Evolutionary conservation across 164 flowering plant species (phyloP), one percentile per base, ranked within the genome.

Genomic region (Piper betle): DNA sequence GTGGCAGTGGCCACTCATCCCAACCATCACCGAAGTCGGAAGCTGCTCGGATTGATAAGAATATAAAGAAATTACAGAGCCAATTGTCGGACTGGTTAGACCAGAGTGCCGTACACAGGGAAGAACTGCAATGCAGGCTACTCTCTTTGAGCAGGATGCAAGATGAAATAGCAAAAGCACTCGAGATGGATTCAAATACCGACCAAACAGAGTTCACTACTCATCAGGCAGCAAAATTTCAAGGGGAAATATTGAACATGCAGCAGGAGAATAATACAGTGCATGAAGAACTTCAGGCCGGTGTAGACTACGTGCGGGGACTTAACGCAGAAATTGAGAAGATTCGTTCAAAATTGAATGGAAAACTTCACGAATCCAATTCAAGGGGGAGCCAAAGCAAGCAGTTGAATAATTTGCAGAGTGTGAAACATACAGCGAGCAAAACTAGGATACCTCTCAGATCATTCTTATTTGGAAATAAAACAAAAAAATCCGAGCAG

Each of bases 201-300:
- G 77, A 62, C 42, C 74, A 67, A 59, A 60, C 37, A 1, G 68
- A 72, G 61, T 71, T 82, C 15, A 75, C 77, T 3, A 67, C 66
- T 39, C 78, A 77, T 62, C 84, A 83, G 65, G 81, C 87, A 6
- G 88, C 84, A 15, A 84, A 78, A 75, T 88, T 84, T 55, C 88
- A 80, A 53, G 93, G 96, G 5, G 93, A 88, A 63, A 69, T 88
- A 40, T 61, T 78, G 37, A 83, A 81, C 81, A 86, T 86, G 88
- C 79, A 78, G 66, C 90, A 83, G 62, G 91, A 88, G 69, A 84
- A 82, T 69, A 78, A 70, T 43, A 84, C 80, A 79, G 80, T 86
- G 18, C 71, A 70, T 13, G 75, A 77, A 40, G 88, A 86, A 62
- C 62, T 86, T 60, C 76, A 73, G 64, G 69, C 78, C 2, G 85